Evolutionary conservation across 176 grass and related monocot genomes (phyloP).

Genomic region (Aegilops tauschii): DNA sequence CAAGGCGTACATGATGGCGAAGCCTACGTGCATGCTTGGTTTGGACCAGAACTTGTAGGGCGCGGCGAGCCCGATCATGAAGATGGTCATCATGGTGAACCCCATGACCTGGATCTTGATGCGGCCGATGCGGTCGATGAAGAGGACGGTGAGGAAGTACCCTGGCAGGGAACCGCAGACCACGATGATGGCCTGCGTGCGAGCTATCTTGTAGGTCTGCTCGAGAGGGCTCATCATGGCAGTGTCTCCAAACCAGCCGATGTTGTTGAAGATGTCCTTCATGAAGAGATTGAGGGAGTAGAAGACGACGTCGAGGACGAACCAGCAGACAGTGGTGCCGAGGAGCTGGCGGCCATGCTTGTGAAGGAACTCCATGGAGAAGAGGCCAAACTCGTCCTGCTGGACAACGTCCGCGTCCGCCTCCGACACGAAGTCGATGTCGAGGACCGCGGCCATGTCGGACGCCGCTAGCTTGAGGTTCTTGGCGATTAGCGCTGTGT

Average conservation of each 20-base stretch:
- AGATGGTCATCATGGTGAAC: too few species aligned
- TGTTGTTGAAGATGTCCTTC: conserved; percentile 30
- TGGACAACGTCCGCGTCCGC: neutral
- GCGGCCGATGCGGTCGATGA: conserved; percentile 30
- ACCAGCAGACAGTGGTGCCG: neutral
- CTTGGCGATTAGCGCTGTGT: conserved; percentile 60
- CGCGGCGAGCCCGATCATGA: too few species aligned
- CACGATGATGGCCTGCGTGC: neutral
- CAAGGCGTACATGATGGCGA: too few species aligned
- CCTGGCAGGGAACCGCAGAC: conserved; percentile 23
- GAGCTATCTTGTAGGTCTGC: neutral
- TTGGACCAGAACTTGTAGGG: too few species aligned
- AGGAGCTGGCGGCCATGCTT: neutral
- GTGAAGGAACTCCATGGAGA: neutral
- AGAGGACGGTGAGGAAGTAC: conserved; percentile 2
- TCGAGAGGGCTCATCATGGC: neutral
- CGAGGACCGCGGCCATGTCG: conserved; percentile 45
- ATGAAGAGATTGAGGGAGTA: conserved; percentile 14
- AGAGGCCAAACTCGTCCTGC: neutral
- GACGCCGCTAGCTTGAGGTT: conserved; percentile 68
- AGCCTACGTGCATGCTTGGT: too few species aligned
- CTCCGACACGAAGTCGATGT: neutral
- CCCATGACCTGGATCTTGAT: neutral
- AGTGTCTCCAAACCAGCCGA: neutral
- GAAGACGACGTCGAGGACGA: neutral